Evolutionary conservation across 768 basidiomycete genomes (phyloP).

Genomic region (Tubosaeta sp.): DNA sequence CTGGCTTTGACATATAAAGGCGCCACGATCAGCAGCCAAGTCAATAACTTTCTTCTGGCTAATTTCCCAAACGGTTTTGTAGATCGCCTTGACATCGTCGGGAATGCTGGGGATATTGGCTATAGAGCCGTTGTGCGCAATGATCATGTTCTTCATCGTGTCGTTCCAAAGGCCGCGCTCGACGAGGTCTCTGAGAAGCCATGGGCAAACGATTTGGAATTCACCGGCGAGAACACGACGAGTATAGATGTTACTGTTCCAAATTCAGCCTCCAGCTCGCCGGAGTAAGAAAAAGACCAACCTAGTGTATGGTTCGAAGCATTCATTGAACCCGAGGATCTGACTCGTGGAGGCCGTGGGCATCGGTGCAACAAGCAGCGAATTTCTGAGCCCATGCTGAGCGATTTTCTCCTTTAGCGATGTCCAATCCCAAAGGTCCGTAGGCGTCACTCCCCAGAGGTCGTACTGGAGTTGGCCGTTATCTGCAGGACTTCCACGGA

Average conservation of each 20-base stretch:
- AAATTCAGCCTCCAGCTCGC: slow-evolving; percentile 6
- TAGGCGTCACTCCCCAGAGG: slow-evolving; percentile 90
- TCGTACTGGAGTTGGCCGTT: slow-evolving; percentile 91
- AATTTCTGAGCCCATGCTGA: slow-evolving; percentile 80
- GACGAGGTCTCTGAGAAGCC: slow-evolving; percentile 97
- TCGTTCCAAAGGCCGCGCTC: slow-evolving; percentile 96
- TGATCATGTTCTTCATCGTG: slow-evolving; percentile 99
- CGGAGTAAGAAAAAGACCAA: slow-evolving; percentile 27
- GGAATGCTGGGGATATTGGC: slow-evolving; percentile 89
- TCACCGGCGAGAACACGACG: slow-evolving; percentile 99
- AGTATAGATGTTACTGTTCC: slow-evolving; percentile 91
- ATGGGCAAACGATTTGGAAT: slow-evolving; percentile 99
- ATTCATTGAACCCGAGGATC: slow-evolving; percentile 97
- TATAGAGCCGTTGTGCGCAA: slow-evolving; percentile 88
- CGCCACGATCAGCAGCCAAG: slow-evolving; percentile 96
- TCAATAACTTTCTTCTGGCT: slow-evolving; percentile 98
- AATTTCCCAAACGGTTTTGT: slow-evolving; percentile 99
- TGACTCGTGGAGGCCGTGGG: slow-evolving; percentile 98
- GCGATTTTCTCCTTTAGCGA: slow-evolving; percentile 83
- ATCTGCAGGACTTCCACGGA: slow-evolving; percentile 85
- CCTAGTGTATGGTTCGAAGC: slow-evolving; percentile 98
- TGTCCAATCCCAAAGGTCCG: slow-evolving; percentile 92
- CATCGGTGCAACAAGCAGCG: slow-evolving; percentile 93
- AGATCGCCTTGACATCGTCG: slow-evolving; percentile 90
- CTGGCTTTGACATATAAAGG: slow-evolving; percentile 96